Percentiles rank a stretch among this genome's conserved stretches.
phyloP scores from a whole-genome alignment of 306 rosid genomes.

The Lotus japonicus region DNA sequence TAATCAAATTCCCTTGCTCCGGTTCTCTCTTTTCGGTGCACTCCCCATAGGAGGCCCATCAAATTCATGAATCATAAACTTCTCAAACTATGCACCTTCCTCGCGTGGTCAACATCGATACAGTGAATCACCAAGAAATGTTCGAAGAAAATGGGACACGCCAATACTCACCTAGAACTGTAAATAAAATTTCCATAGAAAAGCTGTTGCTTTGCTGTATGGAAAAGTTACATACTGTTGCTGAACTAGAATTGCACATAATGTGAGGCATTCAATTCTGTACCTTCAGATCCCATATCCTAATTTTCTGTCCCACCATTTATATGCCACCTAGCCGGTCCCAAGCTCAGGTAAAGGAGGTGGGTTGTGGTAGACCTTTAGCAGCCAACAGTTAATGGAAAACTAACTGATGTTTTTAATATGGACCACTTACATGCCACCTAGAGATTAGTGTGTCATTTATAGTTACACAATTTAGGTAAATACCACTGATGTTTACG shows the following conservation, averaged over 20 bases:
- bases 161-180: not conserved
- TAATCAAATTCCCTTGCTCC: too few species aligned
- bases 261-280: not conserved
- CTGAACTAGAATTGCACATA: not conserved
- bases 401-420: too few species aligned
- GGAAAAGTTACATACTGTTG: not conserved
- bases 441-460: slow-evolving; percentile 5
- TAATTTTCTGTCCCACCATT: not conserved
- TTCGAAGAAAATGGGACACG: not conserved
- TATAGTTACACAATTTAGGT: not conserved
- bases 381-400: too few species aligned
- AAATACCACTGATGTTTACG: not conserved
- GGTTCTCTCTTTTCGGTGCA: too few species aligned
- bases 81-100: not conserved
- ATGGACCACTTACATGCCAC: not conserved
- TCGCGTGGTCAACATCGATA: not conserved
- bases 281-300: not conserved
- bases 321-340: not conserved
- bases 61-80: not conserved
- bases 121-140: not conserved
- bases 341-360: too few species aligned
- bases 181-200: not conserved
- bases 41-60: too few species aligned
- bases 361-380: too few species aligned
- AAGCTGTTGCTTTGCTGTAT: not conserved